Percentiles rank a stretch among this genome's conserved stretches.
phyloP scores from a whole-genome alignment of 345 rosid genomes.

The Barbarea vulgaris region DNA sequence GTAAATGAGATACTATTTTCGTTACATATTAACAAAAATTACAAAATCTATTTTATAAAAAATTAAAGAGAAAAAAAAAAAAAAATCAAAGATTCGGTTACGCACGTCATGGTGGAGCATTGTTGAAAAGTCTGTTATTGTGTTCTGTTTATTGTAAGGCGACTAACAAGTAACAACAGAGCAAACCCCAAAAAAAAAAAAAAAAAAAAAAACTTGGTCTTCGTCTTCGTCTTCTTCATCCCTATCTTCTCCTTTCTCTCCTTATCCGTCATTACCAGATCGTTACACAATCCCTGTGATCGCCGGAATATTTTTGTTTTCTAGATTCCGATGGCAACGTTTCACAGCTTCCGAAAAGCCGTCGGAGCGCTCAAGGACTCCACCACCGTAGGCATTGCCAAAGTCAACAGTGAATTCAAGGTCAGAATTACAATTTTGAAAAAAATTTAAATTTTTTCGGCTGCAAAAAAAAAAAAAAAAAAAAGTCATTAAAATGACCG shows the following conservation, averaged over 20 bases:
- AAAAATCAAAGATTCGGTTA: constrained; percentile 20
- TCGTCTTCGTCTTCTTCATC: constrained; percentile 21
- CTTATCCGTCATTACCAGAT: constrained; percentile 4
- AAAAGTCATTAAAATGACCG: background rate
- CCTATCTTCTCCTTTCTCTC: too few relatives aligned
- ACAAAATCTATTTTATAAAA: background rate
- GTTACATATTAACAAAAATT: background rate
- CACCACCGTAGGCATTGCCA: constrained; percentile 93
- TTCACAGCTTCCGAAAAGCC: constrained; percentile 80
- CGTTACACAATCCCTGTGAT: constrained; percentile 7
- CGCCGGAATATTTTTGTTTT: background rate
- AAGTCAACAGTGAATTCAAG: constrained; percentile 96
- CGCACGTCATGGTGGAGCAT: constrained; percentile 27
- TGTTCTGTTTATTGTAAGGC: constrained; percentile 33
- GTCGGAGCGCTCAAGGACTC: constrained; percentile 95
- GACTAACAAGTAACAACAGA: constrained; percentile 36
- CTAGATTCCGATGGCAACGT: constrained; percentile 31
- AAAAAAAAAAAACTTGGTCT: background rate
- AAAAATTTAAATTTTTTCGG: background rate
- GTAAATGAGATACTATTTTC: background rate
- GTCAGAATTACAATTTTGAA: constrained; percentile 36
- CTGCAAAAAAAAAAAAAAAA: too few relatives aligned
- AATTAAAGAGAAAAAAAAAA: background rate
- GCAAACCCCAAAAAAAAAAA: background rate
- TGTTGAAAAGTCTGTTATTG: constrained; percentile 46